phyloP scores from a whole-genome alignment of 305 asterid genomes.

The Galium porrigens region DNA sequence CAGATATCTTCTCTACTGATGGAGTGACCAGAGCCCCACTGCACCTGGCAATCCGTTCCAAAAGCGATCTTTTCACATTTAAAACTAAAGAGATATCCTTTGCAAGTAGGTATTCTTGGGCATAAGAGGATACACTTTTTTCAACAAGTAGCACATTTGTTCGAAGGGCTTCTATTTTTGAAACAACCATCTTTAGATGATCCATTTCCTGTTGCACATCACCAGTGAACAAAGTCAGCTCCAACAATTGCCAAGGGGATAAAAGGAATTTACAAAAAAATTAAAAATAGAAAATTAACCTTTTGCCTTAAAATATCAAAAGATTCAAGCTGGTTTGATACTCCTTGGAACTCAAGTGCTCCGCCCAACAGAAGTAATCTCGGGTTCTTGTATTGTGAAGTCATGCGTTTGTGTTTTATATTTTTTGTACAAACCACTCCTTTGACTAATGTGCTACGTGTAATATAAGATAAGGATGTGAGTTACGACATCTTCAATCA shows the following conservation, averaged over 20 bases:
- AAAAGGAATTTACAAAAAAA: conserved; percentile 1
- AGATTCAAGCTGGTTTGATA: conserved; percentile 76
- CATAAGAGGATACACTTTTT: conserved; percentile 80
- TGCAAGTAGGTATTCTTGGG: conserved; percentile 66
- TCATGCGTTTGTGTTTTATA: conserved; percentile 94
- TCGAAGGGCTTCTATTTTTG: conserved; percentile 73
- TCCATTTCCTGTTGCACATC: conserved; percentile 58
- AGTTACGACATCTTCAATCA: conserved; percentile 1
- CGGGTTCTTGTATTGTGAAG: conserved; percentile 67
- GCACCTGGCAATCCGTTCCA: conserved; percentile 83
- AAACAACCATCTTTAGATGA: conserved; percentile 59
- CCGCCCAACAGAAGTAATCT: conserved; percentile 82
- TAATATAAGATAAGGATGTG: conserved; percentile 13
- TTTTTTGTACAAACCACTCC: conserved; percentile 93
- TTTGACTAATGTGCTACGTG: conserved; percentile 65
- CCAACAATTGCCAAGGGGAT: conserved; percentile 12
- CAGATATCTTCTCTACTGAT: conserved; percentile 54
- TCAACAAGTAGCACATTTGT: conserved; percentile 96
- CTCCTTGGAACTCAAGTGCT: conserved; percentile 80
- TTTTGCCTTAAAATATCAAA: conserved; percentile 69
- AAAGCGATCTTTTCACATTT: conserved; percentile 62
- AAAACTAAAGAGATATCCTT: conserved; percentile 85
- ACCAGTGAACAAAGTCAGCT: conserved; percentile 11
- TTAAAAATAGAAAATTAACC: conserved; percentile 24
- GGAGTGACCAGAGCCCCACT: conserved; percentile 77